Evolutionary conservation across 2,329 filamentous ascomycete species (phyloP).

Genomic region (Xylaria sp.): DNA sequence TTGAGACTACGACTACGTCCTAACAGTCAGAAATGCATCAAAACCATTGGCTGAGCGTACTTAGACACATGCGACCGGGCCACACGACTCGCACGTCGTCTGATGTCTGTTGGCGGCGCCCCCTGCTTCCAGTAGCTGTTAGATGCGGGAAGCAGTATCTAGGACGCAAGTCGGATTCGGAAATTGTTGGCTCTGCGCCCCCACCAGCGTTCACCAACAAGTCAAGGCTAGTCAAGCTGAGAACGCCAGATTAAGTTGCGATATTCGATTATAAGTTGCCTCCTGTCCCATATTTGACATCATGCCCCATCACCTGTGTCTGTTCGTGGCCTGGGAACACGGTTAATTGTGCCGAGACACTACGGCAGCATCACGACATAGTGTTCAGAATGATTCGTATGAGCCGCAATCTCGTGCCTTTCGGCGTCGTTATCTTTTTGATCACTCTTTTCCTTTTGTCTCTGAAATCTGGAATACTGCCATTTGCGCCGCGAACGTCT

Average conservation of each 20-base stretch:
- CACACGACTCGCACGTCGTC: neutral
- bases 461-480: constrained; percentile 5
- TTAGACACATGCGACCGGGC: neutral
- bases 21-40: neutral
- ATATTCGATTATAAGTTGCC: no score
- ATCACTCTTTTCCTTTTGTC: constrained; percentile 13
- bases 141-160: neutral
- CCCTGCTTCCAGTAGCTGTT: neutral
- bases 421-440: constrained; percentile 6
- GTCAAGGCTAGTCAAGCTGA: no score
- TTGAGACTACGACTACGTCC: neutral
- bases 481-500: constrained; percentile 1
- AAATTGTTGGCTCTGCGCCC: neutral
- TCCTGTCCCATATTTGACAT: neutral
- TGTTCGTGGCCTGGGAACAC: neutral
- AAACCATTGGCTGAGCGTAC: neutral
- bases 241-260: no score
- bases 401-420: constrained; percentile 7
- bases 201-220: neutral
- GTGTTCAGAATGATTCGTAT: constrained; percentile 10
- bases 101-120: neutral
- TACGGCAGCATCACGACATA: neutral
- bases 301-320: neutral
- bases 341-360: neutral
- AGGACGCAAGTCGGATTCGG: neutral